Conservation (phyloP, 192 early-diverging fungal genomes). For the Rhizophagus sp. region DNA sequence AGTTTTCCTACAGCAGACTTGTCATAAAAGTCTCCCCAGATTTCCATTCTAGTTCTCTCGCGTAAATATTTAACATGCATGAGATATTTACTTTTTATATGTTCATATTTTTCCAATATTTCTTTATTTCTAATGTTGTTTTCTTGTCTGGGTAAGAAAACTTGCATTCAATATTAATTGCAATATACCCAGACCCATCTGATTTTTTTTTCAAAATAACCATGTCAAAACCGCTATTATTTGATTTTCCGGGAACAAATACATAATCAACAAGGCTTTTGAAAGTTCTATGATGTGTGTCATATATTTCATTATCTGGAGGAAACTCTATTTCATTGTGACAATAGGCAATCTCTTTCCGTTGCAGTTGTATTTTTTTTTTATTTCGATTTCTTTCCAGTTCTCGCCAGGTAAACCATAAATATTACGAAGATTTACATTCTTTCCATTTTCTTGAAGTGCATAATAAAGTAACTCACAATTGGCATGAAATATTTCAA, state of each 20-base stretch:
- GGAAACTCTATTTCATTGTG: neutral
- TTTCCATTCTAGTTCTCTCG: no score
- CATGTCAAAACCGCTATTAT: neutral
- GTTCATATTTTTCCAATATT: conserved; percentile 1
- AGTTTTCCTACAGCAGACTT: conserved; percentile 10
- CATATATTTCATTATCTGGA: neutral
- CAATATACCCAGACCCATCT: neutral
- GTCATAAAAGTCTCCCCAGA: neutral
- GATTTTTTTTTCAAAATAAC: no score
- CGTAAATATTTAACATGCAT: conserved; percentile 13
- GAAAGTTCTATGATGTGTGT: neutral
- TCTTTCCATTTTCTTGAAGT: neutral
- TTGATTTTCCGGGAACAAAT: neutral
- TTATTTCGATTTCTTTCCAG: no score
- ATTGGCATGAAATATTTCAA: neutral
- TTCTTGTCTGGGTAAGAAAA: conserved; percentile 1
- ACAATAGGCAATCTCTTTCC: neutral
- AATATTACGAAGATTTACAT: conserved; percentile 6
- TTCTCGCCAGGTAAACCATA: neutral
- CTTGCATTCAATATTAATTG: conserved; percentile 13
- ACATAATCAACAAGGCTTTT: conserved; percentile 1
- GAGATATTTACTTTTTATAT: conserved; percentile 2
- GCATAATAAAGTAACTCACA: neutral
- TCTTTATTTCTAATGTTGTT: conserved; percentile 5
- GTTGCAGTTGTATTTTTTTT: neutral